Base-by-base conservation (phyloP, 768 basidiomycete species). In the Xerocomellus amylosporus region DNA sequence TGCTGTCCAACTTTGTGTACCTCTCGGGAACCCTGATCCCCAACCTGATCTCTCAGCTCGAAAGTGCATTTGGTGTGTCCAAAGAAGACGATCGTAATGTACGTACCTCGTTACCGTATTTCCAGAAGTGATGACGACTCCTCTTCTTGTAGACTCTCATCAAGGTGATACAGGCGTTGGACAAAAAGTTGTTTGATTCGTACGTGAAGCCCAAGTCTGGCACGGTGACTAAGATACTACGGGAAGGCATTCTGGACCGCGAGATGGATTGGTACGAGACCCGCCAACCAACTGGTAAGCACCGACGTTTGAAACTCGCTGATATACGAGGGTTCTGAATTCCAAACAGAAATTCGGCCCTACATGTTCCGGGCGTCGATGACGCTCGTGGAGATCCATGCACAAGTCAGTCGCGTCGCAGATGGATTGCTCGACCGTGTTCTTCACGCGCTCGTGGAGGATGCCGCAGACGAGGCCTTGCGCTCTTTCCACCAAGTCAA, bases 251-350 rank as follows among this genome's bases (percentile, higher is more conserved):
- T 43, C 75, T 97, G 28, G 81, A 89, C 47, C 76, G 76, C 26
- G 74, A 79, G 31, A 90, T 98, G 80, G 92, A 98, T 66, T 99
- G 97, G 97, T 90, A 86, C 63, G 88, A 93, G 60, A 93, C 91
- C 0, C 86, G 89, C 4, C 93, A 96, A 65, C 97, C 97, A 5
- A 89, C 85, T 58, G 93, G 96, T 89, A 63, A 46, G 80, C 41
- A 43, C 41, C n/a, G 26, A 15, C 15, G 2, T 46, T n/a, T 34
- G 30, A 37, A n/a, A 31, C 20, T 40, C 12, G 31, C n/a, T 28
- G 17, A 22, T 26, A 12, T 33, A 5, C 19, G 28, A 40, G 5
- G 36, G 26, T n/a, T 36, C 39, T 53, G 20, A 64, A 19, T 26
- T 8, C 13, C 19, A 17, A 44, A 45, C 79, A 88, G 97, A 97